Evolutionary conservation across 202 grass and related monocot genomes (phyloP).

Genomic region (Thinopyrum obtusiflorum): DNA sequence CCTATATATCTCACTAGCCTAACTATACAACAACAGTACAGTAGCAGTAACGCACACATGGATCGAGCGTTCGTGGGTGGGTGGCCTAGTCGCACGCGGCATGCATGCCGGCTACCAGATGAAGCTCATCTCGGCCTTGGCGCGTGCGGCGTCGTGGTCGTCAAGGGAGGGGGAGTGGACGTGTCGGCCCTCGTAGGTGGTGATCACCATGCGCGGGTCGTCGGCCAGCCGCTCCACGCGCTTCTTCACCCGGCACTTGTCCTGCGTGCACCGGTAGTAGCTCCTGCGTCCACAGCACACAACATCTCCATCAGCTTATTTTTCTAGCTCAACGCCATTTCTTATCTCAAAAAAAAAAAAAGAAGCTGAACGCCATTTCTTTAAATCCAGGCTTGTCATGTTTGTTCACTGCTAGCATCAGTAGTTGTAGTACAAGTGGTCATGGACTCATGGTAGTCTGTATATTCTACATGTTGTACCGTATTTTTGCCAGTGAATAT

Average conservation of each 20-base stretch:
- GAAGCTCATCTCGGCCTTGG: constrained; percentile 69
- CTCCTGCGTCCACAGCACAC: constrained; percentile 43
- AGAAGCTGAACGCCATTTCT: too few relatives aligned
- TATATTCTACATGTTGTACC: too few relatives aligned
- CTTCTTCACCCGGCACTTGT: constrained; percentile 89
- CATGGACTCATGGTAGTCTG: too few relatives aligned
- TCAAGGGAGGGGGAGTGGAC: constrained; percentile 79
- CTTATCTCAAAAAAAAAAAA: too few relatives aligned
- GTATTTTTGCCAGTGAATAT: background rate
- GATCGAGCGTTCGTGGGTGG: too few relatives aligned
- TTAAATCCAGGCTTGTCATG: too few relatives aligned
- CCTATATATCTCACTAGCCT: background rate
- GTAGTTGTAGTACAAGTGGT: too few relatives aligned
- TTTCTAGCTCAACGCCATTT: background rate
- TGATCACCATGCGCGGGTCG: constrained; percentile 94
- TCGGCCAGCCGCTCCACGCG: constrained; percentile 82
- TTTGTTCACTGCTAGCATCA: too few relatives aligned
- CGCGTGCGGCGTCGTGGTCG: constrained; percentile 47
- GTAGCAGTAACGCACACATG: background rate
- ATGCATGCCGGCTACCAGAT: constrained; percentile 47
- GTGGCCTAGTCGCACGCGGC: too few relatives aligned
- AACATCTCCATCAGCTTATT: background rate
- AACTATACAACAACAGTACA: background rate
- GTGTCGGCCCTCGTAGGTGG: constrained; percentile 85
- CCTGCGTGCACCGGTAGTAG: constrained; percentile 90